A percentile compares a stretch with the other conserved stretches of the same genome.
Conservation (phyloP, 306 rosid species). For the Ochetophila trinervis region DNA sequence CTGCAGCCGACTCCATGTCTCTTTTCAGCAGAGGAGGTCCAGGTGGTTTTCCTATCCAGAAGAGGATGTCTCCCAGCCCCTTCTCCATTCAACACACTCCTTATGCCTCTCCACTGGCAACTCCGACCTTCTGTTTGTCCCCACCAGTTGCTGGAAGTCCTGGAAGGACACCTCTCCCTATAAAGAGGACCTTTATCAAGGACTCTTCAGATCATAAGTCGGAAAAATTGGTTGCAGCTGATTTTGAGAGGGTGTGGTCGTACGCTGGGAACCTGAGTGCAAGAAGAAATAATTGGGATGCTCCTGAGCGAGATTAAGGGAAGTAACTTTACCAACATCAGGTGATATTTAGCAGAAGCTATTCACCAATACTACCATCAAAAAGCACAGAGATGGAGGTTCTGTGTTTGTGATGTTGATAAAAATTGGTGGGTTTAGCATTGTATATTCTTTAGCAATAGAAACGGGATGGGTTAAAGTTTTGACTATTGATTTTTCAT, state of each 20-base stretch:
- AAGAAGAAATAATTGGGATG: constrained; percentile 63
- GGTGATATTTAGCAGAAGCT: constrained; percentile 16
- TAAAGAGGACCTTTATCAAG: constrained; percentile 34
- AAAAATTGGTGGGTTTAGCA: constrained; percentile 11
- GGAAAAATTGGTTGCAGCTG: constrained; percentile 43
- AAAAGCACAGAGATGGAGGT: neutral
- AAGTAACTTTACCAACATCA: constrained; percentile 3
- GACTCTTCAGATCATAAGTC: constrained; percentile 36
- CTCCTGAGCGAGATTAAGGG: constrained; percentile 70
- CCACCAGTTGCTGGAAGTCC: constrained; percentile 73
- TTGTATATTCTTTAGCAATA: constrained; percentile 52
- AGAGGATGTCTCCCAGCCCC: constrained; percentile 86
- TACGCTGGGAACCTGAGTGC: constrained; percentile 69
- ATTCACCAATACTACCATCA: neutral
- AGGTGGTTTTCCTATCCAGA: constrained; percentile 79
- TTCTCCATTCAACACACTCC: constrained; percentile 86
- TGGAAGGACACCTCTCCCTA: constrained; percentile 36
- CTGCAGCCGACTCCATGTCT: constrained; percentile 62
- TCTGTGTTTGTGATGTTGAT: constrained; percentile 14
- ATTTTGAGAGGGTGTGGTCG: constrained; percentile 75
- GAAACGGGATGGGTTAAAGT: constrained; percentile 32
- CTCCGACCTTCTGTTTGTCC: constrained; percentile 79
- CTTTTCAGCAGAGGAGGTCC: constrained; percentile 66
- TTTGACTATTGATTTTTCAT: constrained; percentile 26
- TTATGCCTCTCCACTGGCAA: constrained; percentile 75